Evolutionary conservation across 2,329 filamentous ascomycete species (phyloP).

Genomic region (Lachnellula hyalina): DNA sequence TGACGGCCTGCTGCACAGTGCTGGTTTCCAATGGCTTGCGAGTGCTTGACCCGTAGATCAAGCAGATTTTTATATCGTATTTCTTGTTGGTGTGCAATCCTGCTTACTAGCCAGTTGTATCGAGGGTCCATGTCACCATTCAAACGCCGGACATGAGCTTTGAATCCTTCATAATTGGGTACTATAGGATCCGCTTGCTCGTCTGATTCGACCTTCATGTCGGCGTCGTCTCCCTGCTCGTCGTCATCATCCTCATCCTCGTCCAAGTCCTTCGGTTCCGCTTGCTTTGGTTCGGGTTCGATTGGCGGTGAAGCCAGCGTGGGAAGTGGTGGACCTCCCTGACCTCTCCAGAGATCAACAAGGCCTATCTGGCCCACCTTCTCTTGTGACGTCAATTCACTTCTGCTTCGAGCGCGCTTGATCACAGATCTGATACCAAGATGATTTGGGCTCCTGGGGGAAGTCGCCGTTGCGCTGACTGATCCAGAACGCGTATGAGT

Average conservation of each 20-base stretch:
- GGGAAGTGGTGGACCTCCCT: conserved; percentile 54
- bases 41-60: conserved; percentile 64
- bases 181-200: conserved; percentile 61
- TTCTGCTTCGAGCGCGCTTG: conserved; percentile 50
- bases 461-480: conserved; percentile 45
- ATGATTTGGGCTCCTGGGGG: conserved; percentile 41
- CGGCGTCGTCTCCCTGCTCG: conserved; percentile 56
- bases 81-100: conserved; percentile 76
- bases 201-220: conserved; percentile 55
- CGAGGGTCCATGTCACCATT: conserved; percentile 65
- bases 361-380: conserved; percentile 36
- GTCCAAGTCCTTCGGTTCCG: conserved; percentile 35
- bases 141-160: conserved; percentile 63
- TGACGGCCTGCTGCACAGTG: conserved; percentile 56
- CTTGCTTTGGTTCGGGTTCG: conserved; percentile 23
- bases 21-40: conserved; percentile 48
- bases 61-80: conserved; percentile 74
- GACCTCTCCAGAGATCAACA: conserved; percentile 48
- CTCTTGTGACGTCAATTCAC: conserved; percentile 43
- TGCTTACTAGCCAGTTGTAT: conserved; percentile 63
- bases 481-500: conserved; percentile 56
- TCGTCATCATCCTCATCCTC: conserved; percentile 56
- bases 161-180: conserved; percentile 72
- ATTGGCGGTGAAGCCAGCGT: conserved; percentile 45
- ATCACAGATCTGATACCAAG: conserved; percentile 38